These are phyloP conservation scores for Zygosaccharomyces sapae DNA, from an alignment of 1,139 yeast genomes.

Conservation along the genomic window DNA sequence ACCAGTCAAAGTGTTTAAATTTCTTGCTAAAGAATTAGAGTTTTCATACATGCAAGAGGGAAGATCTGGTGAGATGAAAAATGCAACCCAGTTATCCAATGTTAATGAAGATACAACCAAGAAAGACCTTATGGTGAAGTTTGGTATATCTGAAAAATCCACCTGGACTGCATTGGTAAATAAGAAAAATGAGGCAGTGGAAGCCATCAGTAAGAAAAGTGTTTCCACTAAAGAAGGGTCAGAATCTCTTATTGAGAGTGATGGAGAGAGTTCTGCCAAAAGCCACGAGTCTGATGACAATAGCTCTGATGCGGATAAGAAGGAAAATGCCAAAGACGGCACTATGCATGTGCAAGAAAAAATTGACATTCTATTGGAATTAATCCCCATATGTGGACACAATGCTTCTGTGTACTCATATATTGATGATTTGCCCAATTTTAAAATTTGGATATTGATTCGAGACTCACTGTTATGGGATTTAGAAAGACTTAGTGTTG, in stretches of 20 bases:
- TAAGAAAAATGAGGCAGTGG: constrained; percentile 17
- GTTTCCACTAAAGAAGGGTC: constrained; percentile 1
- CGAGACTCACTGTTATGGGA: constrained; percentile 36
- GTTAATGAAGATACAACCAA: constrained; percentile 22
- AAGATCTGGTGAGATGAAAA: constrained; percentile 11
- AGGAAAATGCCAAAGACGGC: constrained; percentile 14
- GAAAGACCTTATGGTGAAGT: constrained; percentile 29
- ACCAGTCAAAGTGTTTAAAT: constrained; percentile 34
- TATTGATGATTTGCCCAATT: constrained; percentile 33
- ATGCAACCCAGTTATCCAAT: constrained; percentile 9
- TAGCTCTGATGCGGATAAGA: constrained; percentile 8
- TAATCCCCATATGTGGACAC: constrained; percentile 31
- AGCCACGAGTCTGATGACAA: constrained; percentile 15
- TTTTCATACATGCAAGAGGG: constrained; percentile 29
- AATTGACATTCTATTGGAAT: constrained; percentile 24
- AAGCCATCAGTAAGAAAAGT: constrained; percentile 6
- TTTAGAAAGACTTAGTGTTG: constrained; percentile 20
- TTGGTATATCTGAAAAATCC: constrained; percentile 33
- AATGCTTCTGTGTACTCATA: constrained; percentile 33
- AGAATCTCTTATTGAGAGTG: constrained; percentile 19
- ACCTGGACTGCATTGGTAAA: constrained; percentile 35
- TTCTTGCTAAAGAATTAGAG: constrained; percentile 32
- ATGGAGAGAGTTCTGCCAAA: constrained; percentile 22
- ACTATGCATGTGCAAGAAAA: constrained; percentile 14
- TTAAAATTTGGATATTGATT: constrained; percentile 34